Conservation (phyloP, 1,284 basidiomycete genomes). For the Neolentinus lepideus region DNA sequence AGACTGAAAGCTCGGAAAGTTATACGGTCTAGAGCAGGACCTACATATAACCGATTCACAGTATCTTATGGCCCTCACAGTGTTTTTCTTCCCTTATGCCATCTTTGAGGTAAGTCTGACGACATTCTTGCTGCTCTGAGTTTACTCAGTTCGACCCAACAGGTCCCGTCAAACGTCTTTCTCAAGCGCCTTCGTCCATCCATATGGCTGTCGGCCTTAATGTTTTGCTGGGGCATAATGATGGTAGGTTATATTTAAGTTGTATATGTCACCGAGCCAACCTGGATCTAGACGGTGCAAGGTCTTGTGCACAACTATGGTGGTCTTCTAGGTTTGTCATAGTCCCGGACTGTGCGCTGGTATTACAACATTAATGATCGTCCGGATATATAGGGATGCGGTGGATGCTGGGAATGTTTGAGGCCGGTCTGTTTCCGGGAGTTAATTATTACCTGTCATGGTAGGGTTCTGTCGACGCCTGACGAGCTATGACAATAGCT, state of each 20-base stretch:
- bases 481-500: constrained; percentile 5
- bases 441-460: constrained; percentile 67
- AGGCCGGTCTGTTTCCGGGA: constrained; percentile 66
- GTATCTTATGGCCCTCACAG: constrained; percentile 56
- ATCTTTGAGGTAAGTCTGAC: constrained; percentile 43
- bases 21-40: constrained; percentile 48
- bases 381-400: constrained; percentile 38
- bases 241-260: constrained; percentile 41
- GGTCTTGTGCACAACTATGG: constrained; percentile 59
- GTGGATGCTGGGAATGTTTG: constrained; percentile 61
- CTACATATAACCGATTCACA: constrained; percentile 54
- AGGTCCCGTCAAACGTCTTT: constrained; percentile 65
- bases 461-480: constrained; percentile 25
- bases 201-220: constrained; percentile 55
- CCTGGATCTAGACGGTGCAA: constrained; percentile 42
- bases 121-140: background rate
- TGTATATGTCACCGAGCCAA: background rate
- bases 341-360: background rate
- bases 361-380: background rate
- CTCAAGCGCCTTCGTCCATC: constrained; percentile 66
- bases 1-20: constrained; percentile 23
- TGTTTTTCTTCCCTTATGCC: constrained; percentile 60
- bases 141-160: constrained; percentile 16
- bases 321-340: constrained; percentile 48
- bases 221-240: constrained; percentile 65